These are phyloP conservation scores for Ambrosiella xylebori DNA, from an alignment of 2,329 filamentous ascomycete species.

Conservation along the genomic window DNA sequence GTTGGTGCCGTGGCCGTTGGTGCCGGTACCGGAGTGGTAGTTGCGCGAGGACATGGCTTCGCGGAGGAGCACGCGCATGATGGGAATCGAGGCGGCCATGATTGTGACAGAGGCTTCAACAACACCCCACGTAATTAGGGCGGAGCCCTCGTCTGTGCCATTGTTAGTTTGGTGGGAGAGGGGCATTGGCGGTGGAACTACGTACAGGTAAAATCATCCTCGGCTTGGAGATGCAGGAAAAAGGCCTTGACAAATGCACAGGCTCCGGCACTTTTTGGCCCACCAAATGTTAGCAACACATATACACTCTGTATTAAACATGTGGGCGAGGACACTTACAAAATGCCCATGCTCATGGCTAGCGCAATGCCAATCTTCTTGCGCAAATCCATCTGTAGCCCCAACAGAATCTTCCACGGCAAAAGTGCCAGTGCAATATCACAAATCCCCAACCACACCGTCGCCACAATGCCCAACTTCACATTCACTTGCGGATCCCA, in stretches of 20 bases:
- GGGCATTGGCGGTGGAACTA: background rate
- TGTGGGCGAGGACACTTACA: conserved; percentile 14
- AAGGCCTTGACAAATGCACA: conserved; percentile 11
- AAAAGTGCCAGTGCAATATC: conserved; percentile 16
- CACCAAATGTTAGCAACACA: background rate
- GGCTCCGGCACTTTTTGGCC: conserved; percentile 3
- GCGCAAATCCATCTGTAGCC: conserved; percentile 17
- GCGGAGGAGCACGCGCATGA: conserved; percentile 15
- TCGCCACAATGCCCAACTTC: conserved; percentile 3
- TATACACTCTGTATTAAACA: background rate
- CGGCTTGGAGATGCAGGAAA: conserved; percentile 1
- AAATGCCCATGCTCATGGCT: conserved; percentile 18
- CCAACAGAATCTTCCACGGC: conserved; percentile 17
- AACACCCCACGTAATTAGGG: conserved; percentile 13
- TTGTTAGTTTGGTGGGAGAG: background rate
- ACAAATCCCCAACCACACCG: conserved; percentile 14
- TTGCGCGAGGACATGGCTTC: conserved; percentile 9
- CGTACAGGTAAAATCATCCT: conserved; percentile 8
- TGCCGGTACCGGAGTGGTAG: background rate
- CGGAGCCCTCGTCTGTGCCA: background rate
- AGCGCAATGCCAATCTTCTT: conserved; percentile 18
- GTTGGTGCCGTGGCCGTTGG: background rate
- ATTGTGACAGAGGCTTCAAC: conserved; percentile 14
- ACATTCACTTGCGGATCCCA: conserved; percentile 13
- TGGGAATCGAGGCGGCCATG: conserved; percentile 16